phyloP scores from a whole-genome alignment of 1,284 basidiomycete genomes.

The Leccinum subspadiceum region DNA sequence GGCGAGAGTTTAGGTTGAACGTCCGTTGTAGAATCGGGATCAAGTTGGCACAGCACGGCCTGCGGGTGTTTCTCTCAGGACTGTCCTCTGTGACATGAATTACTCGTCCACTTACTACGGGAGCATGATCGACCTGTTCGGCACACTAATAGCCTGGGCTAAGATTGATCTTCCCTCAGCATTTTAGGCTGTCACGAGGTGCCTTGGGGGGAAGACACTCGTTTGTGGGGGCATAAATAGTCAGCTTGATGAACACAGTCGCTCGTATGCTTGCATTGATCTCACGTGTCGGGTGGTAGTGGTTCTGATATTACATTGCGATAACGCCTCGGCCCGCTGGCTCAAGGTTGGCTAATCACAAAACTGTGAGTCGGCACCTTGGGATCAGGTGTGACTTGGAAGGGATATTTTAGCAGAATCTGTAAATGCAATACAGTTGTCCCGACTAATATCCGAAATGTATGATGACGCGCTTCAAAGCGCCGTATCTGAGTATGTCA shows the following conservation, averaged over 20 bases:
- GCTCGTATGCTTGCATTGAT: background rate
- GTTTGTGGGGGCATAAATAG: background rate
- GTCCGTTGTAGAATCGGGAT: slow-evolving; percentile 47
- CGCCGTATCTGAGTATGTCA: slow-evolving; percentile 44
- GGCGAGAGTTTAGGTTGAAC: slow-evolving; percentile 71
- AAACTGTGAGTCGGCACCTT: background rate
- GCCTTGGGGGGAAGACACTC: slow-evolving; percentile 21
- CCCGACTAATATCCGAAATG: slow-evolving; percentile 1
- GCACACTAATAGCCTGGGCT: slow-evolving; percentile 18
- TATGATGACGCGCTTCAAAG: slow-evolving; percentile 37
- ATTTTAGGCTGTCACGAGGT: slow-evolving; percentile 52
- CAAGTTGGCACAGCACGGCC: slow-evolving; percentile 39
- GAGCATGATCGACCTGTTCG: background rate
- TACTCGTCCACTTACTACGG: slow-evolving; percentile 53
- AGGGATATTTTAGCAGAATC: background rate
- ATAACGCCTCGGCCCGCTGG: background rate
- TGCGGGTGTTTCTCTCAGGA: slow-evolving; percentile 39
- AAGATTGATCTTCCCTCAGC: background rate
- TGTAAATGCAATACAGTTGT: slow-evolving; percentile 4
- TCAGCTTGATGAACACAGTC: background rate
- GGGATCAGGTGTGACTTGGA: background rate
- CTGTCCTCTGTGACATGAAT: slow-evolving; percentile 58
- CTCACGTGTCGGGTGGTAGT: background rate
- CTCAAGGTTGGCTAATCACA: background rate
- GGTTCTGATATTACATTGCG: background rate